Evolutionary conservation across 306 rosid species (phyloP), one percentile per base, ranked within the genome.

Genomic region (Rubus idaeus): DNA sequence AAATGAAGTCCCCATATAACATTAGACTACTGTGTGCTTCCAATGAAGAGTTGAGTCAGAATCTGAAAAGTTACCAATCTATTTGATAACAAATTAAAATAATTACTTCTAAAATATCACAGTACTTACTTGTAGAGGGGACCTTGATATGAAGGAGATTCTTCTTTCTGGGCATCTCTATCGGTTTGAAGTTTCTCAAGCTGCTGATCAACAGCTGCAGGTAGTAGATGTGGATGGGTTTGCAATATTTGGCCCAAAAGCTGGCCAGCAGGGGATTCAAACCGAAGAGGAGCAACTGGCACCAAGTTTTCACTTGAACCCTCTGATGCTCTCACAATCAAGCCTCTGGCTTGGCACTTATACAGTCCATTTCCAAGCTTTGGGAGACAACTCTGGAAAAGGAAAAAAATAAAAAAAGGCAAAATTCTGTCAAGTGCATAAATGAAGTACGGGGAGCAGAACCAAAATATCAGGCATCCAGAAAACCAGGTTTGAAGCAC

Each of bases 251-350:
- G 99, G 30, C 85, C 90, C 94, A 95, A 87, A 83, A 95, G 84
- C 86, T 90, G 99, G 62, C 99, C 97, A 35, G 89, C 83, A 0
- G 99, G 97, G 75, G 99, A 88, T 77, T 92, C 92, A 56, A 86
- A 84, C 67, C 81, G 88, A 69, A 92, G 92, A 73, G 97, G 99
- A 79, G 97, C 88, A 85, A 87, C 73, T 57, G 88, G 91, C 78
- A 56, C 84, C 68, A 77, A 79, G 78, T 85, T 72, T 81, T 84
- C 93, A 56, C 83, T 87, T 79, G 98, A 81, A 82, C 82, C 85
- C 65, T 89, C 81, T 0, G 90, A 90, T 60, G 97, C 99, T 88
- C 86, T 88, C 40, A 81, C 79, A 68, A 77, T 75, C 71, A 91
- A 79, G 51, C 89, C 86, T 83, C 91, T 95, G 21, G 86, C 79